Evolutionary conservation across 1,284 basidiomycete species (phyloP), one percentile per base, ranked within the genome.

Genomic region (Puccinia horiana): DNA sequence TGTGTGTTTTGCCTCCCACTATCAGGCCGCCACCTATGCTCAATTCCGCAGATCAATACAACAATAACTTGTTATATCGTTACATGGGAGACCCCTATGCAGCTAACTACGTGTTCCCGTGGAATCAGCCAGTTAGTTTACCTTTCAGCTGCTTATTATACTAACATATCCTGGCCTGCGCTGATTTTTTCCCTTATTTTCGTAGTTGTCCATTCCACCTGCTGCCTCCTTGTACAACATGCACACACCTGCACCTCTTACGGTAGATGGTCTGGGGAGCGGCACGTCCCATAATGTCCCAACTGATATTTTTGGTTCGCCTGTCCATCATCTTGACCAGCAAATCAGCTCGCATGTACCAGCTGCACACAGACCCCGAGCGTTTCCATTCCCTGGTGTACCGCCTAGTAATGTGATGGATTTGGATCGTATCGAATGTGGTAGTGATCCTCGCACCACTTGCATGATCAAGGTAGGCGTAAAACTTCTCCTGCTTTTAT

Each of bases 331-430:
- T 8, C 5, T 69, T 35, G 78, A 72, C n/a, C 69, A 56, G 44
- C 69, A 81, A 72, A 20, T 44, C 16, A 58, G 56, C 18, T 42
- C 67, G 42, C 67, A 81, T 32, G 26, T 63, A 8, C 54, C 67
- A 32, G 35, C 26, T n/a, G 61, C 20, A 20, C 42, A 67, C 29
- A 56, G 80, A 23, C 72, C 80, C 2, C 58, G 80, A 2, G 72
- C 80, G 37, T 81, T 81, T 29, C 80, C 80, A 32, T 81, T 81
- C 26, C 80, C 80, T n/a, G 80, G 80, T 37, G 80, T 81, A 37
- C 80, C 80, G 2, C 80, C 80, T n/a, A 81, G 80, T 26, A 81
- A 81, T 29, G 80, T 81, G 56, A 81, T 81, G 37, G 80, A 81
- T 63, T 69, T 81, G n/a, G 80, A 81, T 75, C 80, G 80, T 20